Conservation (phyloP, 305 asterid species). For the Fraxinus baroniana region DNA sequence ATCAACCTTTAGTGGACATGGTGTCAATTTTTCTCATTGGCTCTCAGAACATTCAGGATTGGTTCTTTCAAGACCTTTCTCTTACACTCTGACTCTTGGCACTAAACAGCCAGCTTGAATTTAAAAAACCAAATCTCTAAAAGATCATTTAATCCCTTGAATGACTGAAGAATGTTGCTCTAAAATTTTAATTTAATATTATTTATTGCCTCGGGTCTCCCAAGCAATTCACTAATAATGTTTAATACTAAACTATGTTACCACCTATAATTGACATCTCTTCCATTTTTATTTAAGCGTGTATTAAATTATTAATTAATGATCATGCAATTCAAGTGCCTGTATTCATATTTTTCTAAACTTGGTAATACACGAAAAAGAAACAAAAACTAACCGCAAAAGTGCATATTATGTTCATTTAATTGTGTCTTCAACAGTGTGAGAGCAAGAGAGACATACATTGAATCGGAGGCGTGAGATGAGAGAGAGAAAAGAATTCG, state of each 20-base stretch:
- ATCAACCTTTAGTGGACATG: background rate
- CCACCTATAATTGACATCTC: background rate
- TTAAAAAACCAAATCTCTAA: background rate
- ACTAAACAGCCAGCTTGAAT: background rate
- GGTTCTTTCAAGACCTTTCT: background rate
- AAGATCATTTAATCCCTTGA: background rate
- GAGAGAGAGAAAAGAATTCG: conserved; percentile 94
- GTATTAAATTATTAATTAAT: background rate
- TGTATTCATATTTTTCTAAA: background rate
- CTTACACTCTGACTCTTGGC: background rate
- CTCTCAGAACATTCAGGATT: background rate
- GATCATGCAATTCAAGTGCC: background rate
- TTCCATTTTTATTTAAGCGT: background rate
- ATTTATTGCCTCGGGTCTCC: background rate
- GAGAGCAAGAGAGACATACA: conserved; percentile 38
- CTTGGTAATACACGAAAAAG: background rate
- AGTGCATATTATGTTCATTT: background rate
- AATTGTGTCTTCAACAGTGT: background rate
- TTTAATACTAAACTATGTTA: background rate
- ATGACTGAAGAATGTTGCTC: background rate
- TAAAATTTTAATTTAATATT: background rate
- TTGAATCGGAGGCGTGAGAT: conserved; percentile 94
- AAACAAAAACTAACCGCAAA: background rate
- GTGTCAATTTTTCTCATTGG: background rate
- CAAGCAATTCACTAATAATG: background rate